Base-by-base conservation (phyloP, 1,139 yeast genomes). In the Meyerozyma guilliermondii region DNA sequence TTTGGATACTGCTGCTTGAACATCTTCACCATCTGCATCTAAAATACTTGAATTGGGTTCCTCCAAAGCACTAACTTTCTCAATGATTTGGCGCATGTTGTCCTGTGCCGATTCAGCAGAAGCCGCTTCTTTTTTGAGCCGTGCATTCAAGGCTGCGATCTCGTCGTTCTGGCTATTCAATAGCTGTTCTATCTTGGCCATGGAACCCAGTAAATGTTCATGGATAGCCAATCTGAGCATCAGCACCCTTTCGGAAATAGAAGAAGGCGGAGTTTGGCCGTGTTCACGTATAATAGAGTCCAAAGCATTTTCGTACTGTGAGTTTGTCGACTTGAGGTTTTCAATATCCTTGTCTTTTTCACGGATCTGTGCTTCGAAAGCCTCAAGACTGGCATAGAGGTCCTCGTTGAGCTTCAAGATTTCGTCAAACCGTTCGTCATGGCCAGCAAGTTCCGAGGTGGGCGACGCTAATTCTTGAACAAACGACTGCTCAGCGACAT, bases 361-460 rank as follows among this genome's bases (percentile, higher is more conserved):
- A 20, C 56, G 55, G 11, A 65, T 45, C 39, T 62, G 62, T n/a
- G 50, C 43, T 43, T 71, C 67, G 46, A 66, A 68, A 2, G 52
- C 54, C 45, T 69, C 74, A 35, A 71, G 55, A 43, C 58, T 71
- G 10, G 56, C 53, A 46, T 67, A 66, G 38, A 72, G 55, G 39
- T 71, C 76, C 42, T 70, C 66, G 44, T 71, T 69, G 26, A 72
- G 54, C 23, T 58, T 56, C 45, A 56, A 60, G 4, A 68, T 55
- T 42, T 71, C 76, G 36, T 68, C 65, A 41, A 67, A 66, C 41
- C 65, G 63, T n/a, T 50, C 49, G 34, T 51, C 48, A 22, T 52
- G 41, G 9, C 35, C 38, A 31, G 40, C 45, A 9, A 41, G 45
- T 17, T 44, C 42, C 20, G 22, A 39, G 14, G 26, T 41, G 22